Evolutionary conservation across 441 rosid species (phyloP), one percentile per base, ranked within the genome.

Genomic region (Adansonia grandidieri): DNA sequence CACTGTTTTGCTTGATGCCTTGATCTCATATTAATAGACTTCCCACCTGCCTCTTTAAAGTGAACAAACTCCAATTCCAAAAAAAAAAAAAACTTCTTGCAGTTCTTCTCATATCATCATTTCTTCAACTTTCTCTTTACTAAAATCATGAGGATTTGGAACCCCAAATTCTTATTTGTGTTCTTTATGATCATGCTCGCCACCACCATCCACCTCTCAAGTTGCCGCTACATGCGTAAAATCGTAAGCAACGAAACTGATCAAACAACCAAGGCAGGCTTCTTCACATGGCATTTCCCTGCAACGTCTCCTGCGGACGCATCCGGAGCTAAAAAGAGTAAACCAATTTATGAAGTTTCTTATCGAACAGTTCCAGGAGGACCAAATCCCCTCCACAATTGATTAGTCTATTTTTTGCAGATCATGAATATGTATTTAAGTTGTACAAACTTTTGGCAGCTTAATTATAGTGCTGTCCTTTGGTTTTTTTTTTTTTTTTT

Each of bases 301-400:
- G 78, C 71, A 50, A 32, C 37, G 51, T 42, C 57, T 44, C 65
- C 37, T 32, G 37, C 67, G 7, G 47, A 5, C 15, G 7, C 40
- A 61, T 63, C 71, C 5, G 32, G 0, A 14, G 68, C 44, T 24
- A 45, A 24, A 44, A 28, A 50, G 10, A 19, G 47, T 40, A 64
- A 40, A n/a, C 73, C 73, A 32, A 0, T 19, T 20, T 54, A 17
- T 66, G 73, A 37, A 40, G 73, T 44, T 66, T 76, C 79, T 6
- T 28, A 65, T 17, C 28, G 79, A 67, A 20, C 42, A 47, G 64
- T 66, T 76, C 79, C 79, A 5, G 73, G 73, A 6, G 79, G 79
- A 37, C 79, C 79, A 53, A 67, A 76, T 63, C 79, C 79, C 8
- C 65, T 76, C 24, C 79, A 76, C 64, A 76, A 76, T 64, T 76